These are phyloP conservation scores for Desmodesmus armatus DNA, from an alignment of 139 green algal species.

Conservation along the genomic window DNA sequence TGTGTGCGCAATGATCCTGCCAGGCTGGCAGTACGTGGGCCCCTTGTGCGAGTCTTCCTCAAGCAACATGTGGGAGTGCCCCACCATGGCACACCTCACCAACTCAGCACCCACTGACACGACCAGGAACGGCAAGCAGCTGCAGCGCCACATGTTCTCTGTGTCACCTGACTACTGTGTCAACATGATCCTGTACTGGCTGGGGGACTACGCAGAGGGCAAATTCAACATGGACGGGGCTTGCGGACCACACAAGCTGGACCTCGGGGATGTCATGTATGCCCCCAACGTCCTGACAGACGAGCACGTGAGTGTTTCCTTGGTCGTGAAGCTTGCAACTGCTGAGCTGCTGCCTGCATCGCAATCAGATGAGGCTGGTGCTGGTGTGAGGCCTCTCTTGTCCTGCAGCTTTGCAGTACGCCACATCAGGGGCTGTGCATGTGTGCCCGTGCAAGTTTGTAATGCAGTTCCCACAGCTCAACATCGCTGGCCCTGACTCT, in stretches of 20 bases:
- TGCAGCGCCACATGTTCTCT: constrained; percentile 47
- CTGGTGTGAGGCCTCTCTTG: no score
- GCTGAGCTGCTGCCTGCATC: no score
- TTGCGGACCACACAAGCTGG: constrained; percentile 53
- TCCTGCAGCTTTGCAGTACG: no score
- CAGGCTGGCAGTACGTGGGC: constrained; percentile 39
- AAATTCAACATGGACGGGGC: constrained; percentile 19
- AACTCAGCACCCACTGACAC: not conserved
- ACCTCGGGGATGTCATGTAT: constrained; percentile 70
- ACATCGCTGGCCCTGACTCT: no score
- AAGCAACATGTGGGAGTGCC: constrained; percentile 64
- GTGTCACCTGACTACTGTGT: constrained; percentile 68
- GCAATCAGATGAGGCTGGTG: no score
- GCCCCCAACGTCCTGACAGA: constrained; percentile 62
- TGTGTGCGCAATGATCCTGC: not conserved
- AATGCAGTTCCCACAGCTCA: no score
- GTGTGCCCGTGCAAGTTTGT: no score
- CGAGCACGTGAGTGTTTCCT: constrained; percentile 6
- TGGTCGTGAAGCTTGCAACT: no score
- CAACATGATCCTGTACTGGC: constrained; percentile 55
- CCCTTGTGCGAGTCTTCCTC: not conserved
- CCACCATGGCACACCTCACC: constrained; percentile 49
- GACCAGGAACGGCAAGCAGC: not conserved
- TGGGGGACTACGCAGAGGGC: constrained; percentile 26
- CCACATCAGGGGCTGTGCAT: no score